phyloP scores from a whole-genome alignment of 75 land plant species.

The Cryptomeria japonica region DNA sequence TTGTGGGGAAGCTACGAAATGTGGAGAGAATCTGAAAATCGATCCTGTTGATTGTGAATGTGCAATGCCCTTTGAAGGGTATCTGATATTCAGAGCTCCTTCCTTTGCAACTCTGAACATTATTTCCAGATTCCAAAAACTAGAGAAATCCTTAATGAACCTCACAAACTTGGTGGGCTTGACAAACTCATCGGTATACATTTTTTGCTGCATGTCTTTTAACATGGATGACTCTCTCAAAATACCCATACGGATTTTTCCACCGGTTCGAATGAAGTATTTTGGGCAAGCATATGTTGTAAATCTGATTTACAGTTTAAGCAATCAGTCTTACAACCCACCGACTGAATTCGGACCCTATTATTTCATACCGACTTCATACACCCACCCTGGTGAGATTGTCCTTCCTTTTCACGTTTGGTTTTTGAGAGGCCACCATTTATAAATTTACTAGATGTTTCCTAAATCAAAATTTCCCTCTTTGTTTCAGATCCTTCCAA shows the following conservation, averaged over 20 bases:
- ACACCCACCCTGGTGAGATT: constrained; percentile 20
- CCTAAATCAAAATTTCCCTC: background rate
- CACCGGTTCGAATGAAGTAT: constrained; percentile 14
- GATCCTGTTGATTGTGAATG: constrained; percentile 47
- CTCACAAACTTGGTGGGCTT: constrained; percentile 13
- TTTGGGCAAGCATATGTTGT: constrained; percentile 25
- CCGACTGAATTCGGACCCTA: constrained; percentile 36
- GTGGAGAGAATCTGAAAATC: constrained; percentile 19
- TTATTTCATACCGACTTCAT: constrained; percentile 13
- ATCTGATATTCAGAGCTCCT: constrained; percentile 34
- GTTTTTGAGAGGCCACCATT: background rate
- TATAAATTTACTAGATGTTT: background rate
- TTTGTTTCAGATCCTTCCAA: background rate
- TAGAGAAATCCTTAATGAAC: constrained; percentile 13
- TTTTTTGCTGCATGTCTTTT: constrained; percentile 20
- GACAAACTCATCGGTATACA: constrained; percentile 32
- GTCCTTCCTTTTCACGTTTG: background rate
- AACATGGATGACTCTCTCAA: constrained; percentile 19
- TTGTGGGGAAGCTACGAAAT: constrained; percentile 26
- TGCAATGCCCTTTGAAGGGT: constrained; percentile 46
- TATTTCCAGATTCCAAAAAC: constrained; percentile 12
- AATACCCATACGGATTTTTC: constrained; percentile 39
- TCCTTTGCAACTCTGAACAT: constrained; percentile 42
- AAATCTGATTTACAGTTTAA: constrained; percentile 21
- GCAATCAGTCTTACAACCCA: constrained; percentile 40